Evolutionary conservation across 176 grass and related monocot species (phyloP).

Genomic region (Raddia guianensis): DNA sequence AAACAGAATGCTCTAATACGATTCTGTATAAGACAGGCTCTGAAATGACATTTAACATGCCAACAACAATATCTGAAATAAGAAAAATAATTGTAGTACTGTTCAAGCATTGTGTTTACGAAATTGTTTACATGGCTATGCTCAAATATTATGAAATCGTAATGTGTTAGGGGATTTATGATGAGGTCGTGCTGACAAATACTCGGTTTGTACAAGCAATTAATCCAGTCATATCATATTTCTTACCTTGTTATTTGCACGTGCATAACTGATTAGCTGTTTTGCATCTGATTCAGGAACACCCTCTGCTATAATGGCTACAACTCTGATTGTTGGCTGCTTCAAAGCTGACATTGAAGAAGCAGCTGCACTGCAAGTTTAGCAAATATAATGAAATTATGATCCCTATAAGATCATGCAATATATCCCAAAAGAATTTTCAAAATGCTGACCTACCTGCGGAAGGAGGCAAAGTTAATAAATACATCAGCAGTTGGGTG

Average conservation of each 20-base stretch:
- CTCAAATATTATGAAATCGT: background rate
- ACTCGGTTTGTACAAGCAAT: background rate
- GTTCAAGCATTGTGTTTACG: slow-evolving; percentile 16
- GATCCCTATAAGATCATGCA: background rate
- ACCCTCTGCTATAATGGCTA: slow-evolving; percentile 98
- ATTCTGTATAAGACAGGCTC: background rate
- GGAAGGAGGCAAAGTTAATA: slow-evolving; percentile 96
- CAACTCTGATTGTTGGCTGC: slow-evolving; percentile 87
- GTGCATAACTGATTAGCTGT: slow-evolving; percentile 89
- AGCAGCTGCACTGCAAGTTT: slow-evolving; percentile 79
- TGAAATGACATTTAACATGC: slow-evolving; percentile 10
- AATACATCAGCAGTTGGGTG: slow-evolving; percentile 98
- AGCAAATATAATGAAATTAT: slow-evolving; percentile 31
- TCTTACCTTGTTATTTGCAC: slow-evolving; percentile 92
- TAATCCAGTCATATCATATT: background rate
- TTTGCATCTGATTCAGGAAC: slow-evolving; percentile 96
- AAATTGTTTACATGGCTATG: slow-evolving; percentile 17
- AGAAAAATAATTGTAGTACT: slow-evolving; percentile 16
- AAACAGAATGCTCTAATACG: background rate
- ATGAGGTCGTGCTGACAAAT: background rate
- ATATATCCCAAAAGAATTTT: slow-evolving; percentile 7
- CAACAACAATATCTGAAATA: slow-evolving; percentile 29
- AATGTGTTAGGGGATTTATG: background rate
- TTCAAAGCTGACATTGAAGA: slow-evolving; percentile 96
- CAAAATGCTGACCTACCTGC: slow-evolving; percentile 66